Evolutionary conservation across 257 asterid species (phyloP), one percentile per base, ranked within the genome.

Genomic region (Rauvolfia tetraphylla): DNA sequence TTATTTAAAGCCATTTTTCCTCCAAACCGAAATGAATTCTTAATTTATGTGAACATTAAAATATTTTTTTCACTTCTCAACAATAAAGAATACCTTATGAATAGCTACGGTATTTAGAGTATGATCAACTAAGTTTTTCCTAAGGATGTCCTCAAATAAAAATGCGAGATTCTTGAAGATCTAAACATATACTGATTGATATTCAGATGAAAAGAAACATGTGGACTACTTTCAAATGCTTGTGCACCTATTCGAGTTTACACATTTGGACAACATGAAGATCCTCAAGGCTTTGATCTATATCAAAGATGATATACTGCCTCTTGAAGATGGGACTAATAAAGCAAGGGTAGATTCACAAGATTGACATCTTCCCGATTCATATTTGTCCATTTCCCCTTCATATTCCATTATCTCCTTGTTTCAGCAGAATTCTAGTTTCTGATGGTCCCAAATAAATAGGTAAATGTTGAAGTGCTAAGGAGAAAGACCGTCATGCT

Each of bases 191-290:
- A 25, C 25, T 79, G 84, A 31, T 20, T 29, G 33, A 44, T 68
- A 5, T 29, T 76, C 90, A 93, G 97, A 75, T 76, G 91, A 85
- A 75, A 88, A 80, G 88, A 88, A 74, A 68, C 90, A 88, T 7
- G 42, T n/a, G 3, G 96, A 93, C 44, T 85, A 87, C 88, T 89
- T 73, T 13, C 84, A 85, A 22, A 85, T 83, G 80, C 85, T 93
- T 29, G 79, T 84, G 69, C 88, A 79, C 78, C 78, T 89, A 44
- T 90, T 91, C 39, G 90, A 79, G 42, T 78, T 88, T 13, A 74
- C 90, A 5, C 97, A 93, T 81, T 23, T 75, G 39, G 95, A 93
- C 88, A 93, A 90, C 90, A 87, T 89, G 83, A 89, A 80, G 80
- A 67, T 88, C 71, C 83, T 90, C 41, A 86, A 86, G 79, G 90